Evolutionary conservation across 345 rosid species (phyloP).

Genomic region (Lepidium didymum): DNA sequence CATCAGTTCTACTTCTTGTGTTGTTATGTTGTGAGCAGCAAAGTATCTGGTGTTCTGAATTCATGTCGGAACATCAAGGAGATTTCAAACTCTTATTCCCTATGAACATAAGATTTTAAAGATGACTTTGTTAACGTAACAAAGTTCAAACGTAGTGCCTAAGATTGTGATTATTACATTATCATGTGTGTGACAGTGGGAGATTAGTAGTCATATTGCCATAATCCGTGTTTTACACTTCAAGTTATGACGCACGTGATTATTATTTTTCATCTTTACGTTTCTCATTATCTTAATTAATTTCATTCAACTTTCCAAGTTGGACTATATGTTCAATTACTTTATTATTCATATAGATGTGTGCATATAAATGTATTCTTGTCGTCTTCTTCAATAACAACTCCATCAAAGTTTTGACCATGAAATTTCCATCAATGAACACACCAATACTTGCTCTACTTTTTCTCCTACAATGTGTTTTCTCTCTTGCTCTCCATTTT

Average conservation of each 20-base stretch:
- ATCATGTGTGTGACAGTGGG: conserved; percentile 16
- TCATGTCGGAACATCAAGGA: background rate
- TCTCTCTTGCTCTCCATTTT: conserved; percentile 21
- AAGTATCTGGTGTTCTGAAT: background rate
- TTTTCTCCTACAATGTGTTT: conserved; percentile 28
- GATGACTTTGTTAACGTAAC: background rate
- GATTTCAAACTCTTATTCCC: background rate
- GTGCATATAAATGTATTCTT: conserved; percentile 9
- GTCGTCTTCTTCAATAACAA: conserved; percentile 7
- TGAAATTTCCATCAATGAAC: conserved; percentile 28
- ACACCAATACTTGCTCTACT: conserved; percentile 21
- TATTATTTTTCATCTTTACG: conserved; percentile 16
- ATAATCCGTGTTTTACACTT: conserved; percentile 21
- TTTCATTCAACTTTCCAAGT: background rate
- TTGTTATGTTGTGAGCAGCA: background rate
- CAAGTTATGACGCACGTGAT: conserved; percentile 15
- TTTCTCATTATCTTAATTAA: background rate
- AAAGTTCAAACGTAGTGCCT: background rate
- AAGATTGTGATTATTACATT: background rate
- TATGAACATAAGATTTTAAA: background rate
- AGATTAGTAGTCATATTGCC: background rate
- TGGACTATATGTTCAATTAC: background rate
- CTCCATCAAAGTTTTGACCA: conserved; percentile 11
- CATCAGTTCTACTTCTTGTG: background rate
- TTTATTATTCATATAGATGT: background rate